Conservation (phyloP, 2,329 filamentous ascomycete species). For the Ceratocystis cacaofunesta region DNA sequence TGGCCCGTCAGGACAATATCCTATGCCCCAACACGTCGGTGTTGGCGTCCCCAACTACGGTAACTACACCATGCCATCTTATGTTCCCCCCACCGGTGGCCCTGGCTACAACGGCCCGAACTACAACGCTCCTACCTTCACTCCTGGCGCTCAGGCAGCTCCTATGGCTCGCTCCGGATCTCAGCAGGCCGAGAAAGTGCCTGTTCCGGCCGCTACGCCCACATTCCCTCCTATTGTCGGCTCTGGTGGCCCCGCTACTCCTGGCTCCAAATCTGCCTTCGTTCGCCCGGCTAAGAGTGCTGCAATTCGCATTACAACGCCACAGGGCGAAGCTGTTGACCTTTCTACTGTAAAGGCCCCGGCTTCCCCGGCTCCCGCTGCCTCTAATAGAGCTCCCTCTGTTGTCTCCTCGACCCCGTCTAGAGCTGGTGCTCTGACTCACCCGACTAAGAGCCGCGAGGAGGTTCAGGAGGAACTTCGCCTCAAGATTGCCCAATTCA, state of each 20-base stretch:
- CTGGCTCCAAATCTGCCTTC: conserved; percentile 9
- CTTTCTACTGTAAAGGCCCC: conserved; percentile 46
- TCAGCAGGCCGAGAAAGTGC: conserved; percentile 31
- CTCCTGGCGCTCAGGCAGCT: conserved; percentile 31
- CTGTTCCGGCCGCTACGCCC: conserved; percentile 56
- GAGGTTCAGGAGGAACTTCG: conserved; percentile 74
- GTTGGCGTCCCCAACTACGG: conserved; percentile 30
- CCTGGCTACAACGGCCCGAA: conserved; percentile 25
- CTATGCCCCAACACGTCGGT: conserved; percentile 19
- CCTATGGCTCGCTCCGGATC: conserved; percentile 73
- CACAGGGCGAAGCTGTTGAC: conserved; percentile 62
- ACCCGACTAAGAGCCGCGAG: conserved; percentile 59
- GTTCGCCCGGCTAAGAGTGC: conserved; percentile 28
- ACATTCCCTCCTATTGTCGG: conserved; percentile 42
- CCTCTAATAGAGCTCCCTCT: conserved; percentile 50
- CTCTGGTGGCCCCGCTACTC: conserved; percentile 34
- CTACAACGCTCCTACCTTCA: conserved; percentile 15
- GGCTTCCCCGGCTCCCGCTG: conserved; percentile 39
- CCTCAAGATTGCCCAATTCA: conserved; percentile 57
- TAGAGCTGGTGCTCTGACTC: conserved; percentile 53
- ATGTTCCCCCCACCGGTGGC: conserved; percentile 29
- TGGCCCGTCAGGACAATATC: conserved; percentile 5
- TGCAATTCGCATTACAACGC: conserved; percentile 71
- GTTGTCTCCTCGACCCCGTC: conserved; percentile 63
- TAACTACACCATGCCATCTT: conserved; percentile 32